Percentiles rank a stretch among this genome's conserved stretches.
phyloP scores from a whole-genome alignment of 768 basidiomycete genomes.

The Calocybe cyanea region DNA sequence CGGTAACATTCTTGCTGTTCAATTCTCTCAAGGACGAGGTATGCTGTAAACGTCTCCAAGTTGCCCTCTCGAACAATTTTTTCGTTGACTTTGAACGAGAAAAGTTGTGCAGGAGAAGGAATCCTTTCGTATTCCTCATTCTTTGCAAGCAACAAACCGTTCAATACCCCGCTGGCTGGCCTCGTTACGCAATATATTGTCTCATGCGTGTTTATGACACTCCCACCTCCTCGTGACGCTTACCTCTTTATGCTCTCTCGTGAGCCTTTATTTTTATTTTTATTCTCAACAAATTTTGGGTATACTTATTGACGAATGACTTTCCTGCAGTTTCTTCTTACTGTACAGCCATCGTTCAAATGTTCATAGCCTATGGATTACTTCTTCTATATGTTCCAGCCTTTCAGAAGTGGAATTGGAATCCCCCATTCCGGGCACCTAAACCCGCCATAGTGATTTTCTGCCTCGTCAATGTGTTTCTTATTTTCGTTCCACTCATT shows the following conservation, averaged over 20 bases:
- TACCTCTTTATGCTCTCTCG: slow-evolving; percentile 69
- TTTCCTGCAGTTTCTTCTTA: slow-evolving; percentile 53
- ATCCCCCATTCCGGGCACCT: slow-evolving; percentile 61
- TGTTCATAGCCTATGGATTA: slow-evolving; percentile 56
- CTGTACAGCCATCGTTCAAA: slow-evolving; percentile 53
- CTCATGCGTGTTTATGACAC: slow-evolving; percentile 50
- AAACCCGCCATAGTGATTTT: slow-evolving; percentile 47
- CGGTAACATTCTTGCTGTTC: slow-evolving; percentile 59
- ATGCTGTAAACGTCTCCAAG: neutral
- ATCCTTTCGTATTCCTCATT: slow-evolving; percentile 61
- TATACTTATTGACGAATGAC: too few relatives aligned
- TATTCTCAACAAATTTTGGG: neutral
- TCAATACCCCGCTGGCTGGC: slow-evolving; percentile 61
- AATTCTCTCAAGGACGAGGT: slow-evolving; percentile 70
- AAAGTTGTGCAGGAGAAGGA: slow-evolving; percentile 77
- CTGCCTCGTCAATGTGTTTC: slow-evolving; percentile 62
- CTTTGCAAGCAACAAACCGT: slow-evolving; percentile 71
- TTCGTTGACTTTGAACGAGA: neutral
- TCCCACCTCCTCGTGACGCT: slow-evolving; percentile 68
- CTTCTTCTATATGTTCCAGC: slow-evolving; percentile 52
- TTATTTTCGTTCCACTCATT: slow-evolving; percentile 58
- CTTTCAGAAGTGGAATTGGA: slow-evolving; percentile 47
- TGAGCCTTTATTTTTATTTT: slow-evolving; percentile 29
- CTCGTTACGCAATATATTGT: slow-evolving; percentile 60
- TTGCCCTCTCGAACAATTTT: too few relatives aligned